Evolutionary conservation across 768 basidiomycete genomes (phyloP).

Genomic region (Cystobasidium tubakii): DNA sequence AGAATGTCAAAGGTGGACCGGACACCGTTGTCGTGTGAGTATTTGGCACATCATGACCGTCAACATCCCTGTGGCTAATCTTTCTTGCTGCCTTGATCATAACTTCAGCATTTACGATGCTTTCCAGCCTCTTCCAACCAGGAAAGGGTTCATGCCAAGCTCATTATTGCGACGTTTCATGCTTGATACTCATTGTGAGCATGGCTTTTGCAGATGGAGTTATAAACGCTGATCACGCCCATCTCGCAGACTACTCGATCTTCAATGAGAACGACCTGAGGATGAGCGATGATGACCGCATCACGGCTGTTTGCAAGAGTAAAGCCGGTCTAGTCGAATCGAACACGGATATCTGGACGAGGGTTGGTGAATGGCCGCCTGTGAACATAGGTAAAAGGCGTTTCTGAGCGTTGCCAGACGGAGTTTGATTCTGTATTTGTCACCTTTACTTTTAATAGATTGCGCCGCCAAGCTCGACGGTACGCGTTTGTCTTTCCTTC

Average conservation of each 20-base stretch:
- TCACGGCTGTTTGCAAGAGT: constrained; percentile 31
- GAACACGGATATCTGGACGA: constrained; percentile 46
- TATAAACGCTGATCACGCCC: no score
- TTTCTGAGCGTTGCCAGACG: not conserved
- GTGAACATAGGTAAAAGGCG: constrained; percentile 41
- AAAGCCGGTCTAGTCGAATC: constrained; percentile 18
- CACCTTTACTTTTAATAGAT: constrained; percentile 38
- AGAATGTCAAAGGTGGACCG: constrained; percentile 29
- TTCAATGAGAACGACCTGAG: constrained; percentile 39
- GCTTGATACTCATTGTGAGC: constrained; percentile 48
- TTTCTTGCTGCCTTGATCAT: not conserved
- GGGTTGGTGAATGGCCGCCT: constrained; percentile 50
- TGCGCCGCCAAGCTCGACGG: constrained; percentile 46
- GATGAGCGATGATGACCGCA: constrained; percentile 35
- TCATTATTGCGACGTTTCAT: constrained; percentile 47
- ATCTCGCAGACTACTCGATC: constrained; percentile 38
- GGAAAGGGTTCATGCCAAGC: constrained; percentile 46
- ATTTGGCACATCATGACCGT: not conserved
- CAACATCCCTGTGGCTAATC: not conserved
- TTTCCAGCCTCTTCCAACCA: constrained; percentile 46
- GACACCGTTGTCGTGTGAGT: constrained; percentile 32
- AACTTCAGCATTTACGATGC: constrained; percentile 46
- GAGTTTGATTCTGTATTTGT: no score
- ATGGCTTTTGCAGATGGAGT: no score
- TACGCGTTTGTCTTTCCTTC: not conserved